A percentile compares a stretch with the other conserved stretches of the same genome.
phyloP scores from a whole-genome alignment of 441 rosid species.

The Gossypium schwendimanii region DNA sequence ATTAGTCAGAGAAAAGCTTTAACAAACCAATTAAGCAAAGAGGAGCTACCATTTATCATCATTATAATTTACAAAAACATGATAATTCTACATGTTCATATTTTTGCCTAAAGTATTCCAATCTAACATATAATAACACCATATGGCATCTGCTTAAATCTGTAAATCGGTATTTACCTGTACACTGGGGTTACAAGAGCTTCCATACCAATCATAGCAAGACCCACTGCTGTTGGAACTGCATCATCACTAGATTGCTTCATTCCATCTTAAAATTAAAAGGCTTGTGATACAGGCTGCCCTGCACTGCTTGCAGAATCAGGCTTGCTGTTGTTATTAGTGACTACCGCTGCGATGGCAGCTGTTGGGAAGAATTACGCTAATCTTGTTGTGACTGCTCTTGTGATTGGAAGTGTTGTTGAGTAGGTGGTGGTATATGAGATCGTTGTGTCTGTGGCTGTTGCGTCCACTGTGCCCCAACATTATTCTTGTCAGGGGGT shows the following conservation, averaged over 20 bases:
- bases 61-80: background rate
- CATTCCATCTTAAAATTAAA: slow-evolving; percentile 62
- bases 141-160: background rate
- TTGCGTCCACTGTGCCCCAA: slow-evolving; percentile 46
- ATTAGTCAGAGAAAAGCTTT: background rate
- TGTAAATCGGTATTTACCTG: slow-evolving; percentile 43
- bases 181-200: slow-evolving; percentile 63
- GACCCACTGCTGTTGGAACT: slow-evolving; percentile 36
- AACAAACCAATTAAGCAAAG: background rate
- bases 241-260: slow-evolving; percentile 37
- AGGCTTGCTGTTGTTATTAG: slow-evolving; percentile 33
- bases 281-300: slow-evolving; percentile 49
- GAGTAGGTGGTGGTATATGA: slow-evolving; percentile 32
- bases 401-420: slow-evolving; percentile 44
- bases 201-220: slow-evolving; percentile 46
- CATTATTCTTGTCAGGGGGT: slow-evolving; percentile 36
- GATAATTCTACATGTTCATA: background rate
- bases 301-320: slow-evolving; percentile 51
- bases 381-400: slow-evolving; percentile 55
- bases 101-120: background rate
- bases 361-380: slow-evolving; percentile 45
- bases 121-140: background rate
- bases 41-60: background rate
- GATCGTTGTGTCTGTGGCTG: slow-evolving; percentile 39
- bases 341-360: slow-evolving; percentile 33